Evolutionary conservation across 2,329 filamentous ascomycete species (phyloP), one percentile per base, ranked within the genome.

Genomic region (Sporothrix pseudoabietina): DNA sequence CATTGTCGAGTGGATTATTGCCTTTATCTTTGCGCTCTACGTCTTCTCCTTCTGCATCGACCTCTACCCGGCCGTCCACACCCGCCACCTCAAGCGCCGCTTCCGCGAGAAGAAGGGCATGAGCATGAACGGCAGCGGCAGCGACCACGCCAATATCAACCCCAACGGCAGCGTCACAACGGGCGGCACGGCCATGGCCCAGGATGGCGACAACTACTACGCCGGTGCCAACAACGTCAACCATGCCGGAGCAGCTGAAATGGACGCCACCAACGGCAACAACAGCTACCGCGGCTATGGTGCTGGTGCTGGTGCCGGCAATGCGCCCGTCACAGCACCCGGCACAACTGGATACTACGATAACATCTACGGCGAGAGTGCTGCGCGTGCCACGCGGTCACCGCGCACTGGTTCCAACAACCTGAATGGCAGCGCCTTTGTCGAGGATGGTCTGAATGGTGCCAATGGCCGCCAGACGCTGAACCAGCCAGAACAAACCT

Each of bases 11-110:
- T 91, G 89, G 89, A 80, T 89, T 74, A 89, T 98, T 76, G 89
- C 94, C 44, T 90, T 97, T 79, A 86, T 97, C 79, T 98, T 94
- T 83, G 93, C 92, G 71, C 91, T 94, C 79, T 98, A 97, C 83
- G 86, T 97, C 75, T 87, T 95, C 75, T 94, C 91, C 75, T 98
- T 97, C 84, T 87, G 91, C 78, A 86, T 98, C 80, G 95, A 99
- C 82, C 89, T 99, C 69, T 86, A 92, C 76, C 96, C 96, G 0
- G 93, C 93, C 12, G 85, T 92, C 2, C 85, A 87, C 75, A 92
- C 89, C 12, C 88, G 87, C 76, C 80, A 83, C 76, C 80, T 78
- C 75, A 59, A 71, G 65, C 32, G 73, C 75, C 68, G 70, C 69
- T 61, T 47, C 57, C 57, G 72, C 72, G 72, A 70, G 35, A 57